These are phyloP conservation scores for Serendipita sp. DNA, from an alignment of 768 basidiomycete genomes.

Conservation along the genomic window DNA sequence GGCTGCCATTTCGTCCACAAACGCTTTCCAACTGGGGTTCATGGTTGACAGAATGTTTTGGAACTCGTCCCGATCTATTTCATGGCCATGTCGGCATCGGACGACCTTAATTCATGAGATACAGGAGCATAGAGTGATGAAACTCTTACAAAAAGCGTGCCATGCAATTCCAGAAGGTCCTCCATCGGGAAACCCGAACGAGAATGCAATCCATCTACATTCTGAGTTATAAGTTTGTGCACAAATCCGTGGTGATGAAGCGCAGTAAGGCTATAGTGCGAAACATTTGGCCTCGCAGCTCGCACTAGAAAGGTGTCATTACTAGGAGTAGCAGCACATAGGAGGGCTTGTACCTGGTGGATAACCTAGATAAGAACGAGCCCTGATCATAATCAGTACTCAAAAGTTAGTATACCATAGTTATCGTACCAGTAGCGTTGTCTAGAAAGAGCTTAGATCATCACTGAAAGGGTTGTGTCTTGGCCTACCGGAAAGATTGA, in stretches of 20 bases:
- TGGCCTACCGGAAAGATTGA: constrained; percentile 46
- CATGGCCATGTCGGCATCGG: constrained; percentile 59
- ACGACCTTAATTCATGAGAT: neutral
- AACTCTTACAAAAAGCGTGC: constrained; percentile 56
- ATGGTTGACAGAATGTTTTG: constrained; percentile 53
- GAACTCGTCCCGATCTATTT: constrained; percentile 46
- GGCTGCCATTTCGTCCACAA: constrained; percentile 44
- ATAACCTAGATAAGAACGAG: constrained; percentile 72
- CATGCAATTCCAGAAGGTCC: constrained; percentile 71
- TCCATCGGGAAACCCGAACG: constrained; percentile 45
- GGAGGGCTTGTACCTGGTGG: constrained; percentile 28
- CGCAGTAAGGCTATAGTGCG: constrained; percentile 74
- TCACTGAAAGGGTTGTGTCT: neutral
- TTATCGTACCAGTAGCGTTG: constrained; percentile 64
- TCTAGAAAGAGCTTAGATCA: constrained; percentile 22
- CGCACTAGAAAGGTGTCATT: constrained; percentile 27
- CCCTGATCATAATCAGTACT: constrained; percentile 19
- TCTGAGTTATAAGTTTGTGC: constrained; percentile 55
- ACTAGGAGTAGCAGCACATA: neutral
- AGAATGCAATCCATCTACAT: constrained; percentile 87
- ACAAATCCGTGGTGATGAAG: constrained; percentile 53
- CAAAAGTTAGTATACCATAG: constrained; percentile 15
- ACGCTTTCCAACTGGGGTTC: constrained; percentile 69
- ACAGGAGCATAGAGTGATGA: neutral
- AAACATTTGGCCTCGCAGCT: constrained; percentile 72